These are phyloP conservation scores for Xylariaceae sp. DNA, from an alignment of 2,329 filamentous ascomycete genomes.

Conservation along the genomic window DNA sequence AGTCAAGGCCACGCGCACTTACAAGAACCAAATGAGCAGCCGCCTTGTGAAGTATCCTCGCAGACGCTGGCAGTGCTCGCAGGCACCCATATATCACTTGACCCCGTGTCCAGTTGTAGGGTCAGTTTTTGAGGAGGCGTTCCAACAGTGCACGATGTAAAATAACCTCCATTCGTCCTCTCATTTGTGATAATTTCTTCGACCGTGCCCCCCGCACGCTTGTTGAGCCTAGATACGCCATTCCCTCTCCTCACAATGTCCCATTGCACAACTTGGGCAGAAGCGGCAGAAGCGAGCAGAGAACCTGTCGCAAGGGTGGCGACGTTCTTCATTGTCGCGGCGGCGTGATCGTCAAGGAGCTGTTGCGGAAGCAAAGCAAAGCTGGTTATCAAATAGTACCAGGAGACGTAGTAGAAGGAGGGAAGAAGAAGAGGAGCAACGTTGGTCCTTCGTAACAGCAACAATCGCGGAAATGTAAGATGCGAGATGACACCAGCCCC, in stretches of 20 bases:
- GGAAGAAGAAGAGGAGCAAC: background rate
- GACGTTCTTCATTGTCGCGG: slow-evolving; percentile 34
- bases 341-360: background rate
- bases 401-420: too few relatives aligned
- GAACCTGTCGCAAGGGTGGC: slow-evolving; percentile 36
- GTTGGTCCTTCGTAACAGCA: too few relatives aligned
- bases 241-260: slow-evolving; percentile 49
- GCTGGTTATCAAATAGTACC: background rate
- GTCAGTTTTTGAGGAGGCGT: slow-evolving; percentile 62
- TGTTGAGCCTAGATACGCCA: slow-evolving; percentile 39
- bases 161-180: slow-evolving; percentile 56
- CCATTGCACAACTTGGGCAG: slow-evolving; percentile 53
- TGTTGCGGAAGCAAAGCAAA: background rate
- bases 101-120: slow-evolving; percentile 69
- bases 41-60: slow-evolving; percentile 33
- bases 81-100: slow-evolving; percentile 69
- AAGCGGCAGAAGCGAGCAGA: slow-evolving; percentile 36
- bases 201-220: slow-evolving; percentile 48
- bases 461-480: background rate
- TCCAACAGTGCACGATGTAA: slow-evolving; percentile 61
- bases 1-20: slow-evolving; percentile 32
- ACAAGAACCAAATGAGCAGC: slow-evolving; percentile 56
- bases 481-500: background rate
- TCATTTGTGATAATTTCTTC: slow-evolving; percentile 54
- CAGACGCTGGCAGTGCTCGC: slow-evolving; percentile 48